phyloP scores from a whole-genome alignment of 495 filamentous ascomycete species.

The Penicillium malachiteum region DNA sequence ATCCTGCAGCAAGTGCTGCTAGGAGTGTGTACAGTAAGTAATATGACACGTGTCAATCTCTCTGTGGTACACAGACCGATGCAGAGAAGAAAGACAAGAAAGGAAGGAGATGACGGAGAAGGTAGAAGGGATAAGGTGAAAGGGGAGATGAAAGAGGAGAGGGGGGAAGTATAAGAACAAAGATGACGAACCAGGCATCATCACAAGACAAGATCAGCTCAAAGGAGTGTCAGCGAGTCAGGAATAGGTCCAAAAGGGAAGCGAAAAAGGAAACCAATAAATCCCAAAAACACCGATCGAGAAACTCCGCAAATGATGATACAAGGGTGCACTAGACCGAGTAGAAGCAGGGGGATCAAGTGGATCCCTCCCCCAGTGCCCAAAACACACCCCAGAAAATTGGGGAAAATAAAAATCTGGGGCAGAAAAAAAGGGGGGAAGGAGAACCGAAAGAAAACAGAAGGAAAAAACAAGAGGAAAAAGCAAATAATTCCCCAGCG shows the following conservation, averaged over 20 bases:
- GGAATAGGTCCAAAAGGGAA: background rate
- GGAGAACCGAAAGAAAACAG: slow-evolving; percentile 2
- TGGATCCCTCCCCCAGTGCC: slow-evolving; percentile 11
- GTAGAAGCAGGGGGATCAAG: slow-evolving; percentile 3
- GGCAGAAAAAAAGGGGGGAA: slow-evolving; percentile 7
- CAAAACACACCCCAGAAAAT: background rate
- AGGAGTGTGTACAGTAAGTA: slow-evolving; percentile 13
- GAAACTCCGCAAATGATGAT: slow-evolving; percentile 20
- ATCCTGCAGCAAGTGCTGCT: slow-evolving; percentile 16
- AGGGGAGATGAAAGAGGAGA: background rate
- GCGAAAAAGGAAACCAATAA: slow-evolving; percentile 5
- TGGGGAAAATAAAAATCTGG: slow-evolving; percentile 16
- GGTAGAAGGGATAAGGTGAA: background rate
- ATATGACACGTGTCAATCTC: slow-evolving; percentile 24
- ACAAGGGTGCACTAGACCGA: slow-evolving; percentile 12
- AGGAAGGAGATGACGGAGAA: slow-evolving; percentile 7
- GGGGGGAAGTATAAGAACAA: slow-evolving; percentile 1
- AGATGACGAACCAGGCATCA: background rate
- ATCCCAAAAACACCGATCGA: slow-evolving; percentile 3
- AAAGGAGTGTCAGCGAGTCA: background rate
- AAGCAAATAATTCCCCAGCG: slow-evolving; percentile 12
- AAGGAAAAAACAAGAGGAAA: slow-evolving; percentile 4
- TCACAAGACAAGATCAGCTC: background rate
- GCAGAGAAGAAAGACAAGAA: slow-evolving; percentile 2
- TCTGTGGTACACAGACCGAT: slow-evolving; percentile 9